These are phyloP conservation scores for Gillenia trifoliata DNA, from an alignment of 306 rosid genomes.

Conservation along the genomic window DNA sequence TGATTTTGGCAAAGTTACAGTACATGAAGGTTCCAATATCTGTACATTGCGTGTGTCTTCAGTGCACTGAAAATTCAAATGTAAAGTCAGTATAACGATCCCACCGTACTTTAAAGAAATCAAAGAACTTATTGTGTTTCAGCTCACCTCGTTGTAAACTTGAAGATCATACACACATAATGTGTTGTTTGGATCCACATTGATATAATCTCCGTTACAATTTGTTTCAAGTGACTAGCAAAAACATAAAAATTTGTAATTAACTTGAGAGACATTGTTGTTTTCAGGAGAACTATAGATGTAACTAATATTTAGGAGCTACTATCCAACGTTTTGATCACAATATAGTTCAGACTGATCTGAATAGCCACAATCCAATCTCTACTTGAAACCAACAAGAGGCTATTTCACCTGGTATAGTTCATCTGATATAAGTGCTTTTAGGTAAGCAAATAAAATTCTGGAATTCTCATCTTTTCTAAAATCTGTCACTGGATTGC, in stretches of 20 bases:
- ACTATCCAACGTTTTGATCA: no score
- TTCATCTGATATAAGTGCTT: constrained; percentile 11
- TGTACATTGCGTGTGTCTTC: rapidly evolving
- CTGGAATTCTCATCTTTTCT: background rate
- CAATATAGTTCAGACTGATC: no score
- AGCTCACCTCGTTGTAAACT: background rate
- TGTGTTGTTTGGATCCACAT: constrained; percentile 7
- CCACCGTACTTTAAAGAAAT: background rate
- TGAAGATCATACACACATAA: constrained; percentile 4
- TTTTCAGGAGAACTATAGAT: no score
- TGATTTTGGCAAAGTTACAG: no score
- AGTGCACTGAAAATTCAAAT: constrained; percentile 6
- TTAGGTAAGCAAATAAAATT: constrained; percentile 9
- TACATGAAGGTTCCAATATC: constrained; percentile 2
- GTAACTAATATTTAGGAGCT: no score
- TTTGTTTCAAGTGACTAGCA: background rate
- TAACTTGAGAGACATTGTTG: background rate
- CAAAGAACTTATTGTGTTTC: background rate
- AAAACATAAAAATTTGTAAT: background rate
- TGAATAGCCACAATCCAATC: background rate
- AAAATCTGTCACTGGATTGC: background rate
- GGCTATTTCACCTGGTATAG: constrained; percentile 11
- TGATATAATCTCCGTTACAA: background rate
- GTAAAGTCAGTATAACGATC: background rate
- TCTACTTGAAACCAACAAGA: background rate